Evolutionary conservation across 371 early-diverging fungal genomes (phyloP), one percentile per base, ranked within the genome.

Genomic region (Rhizopus stolonifer): DNA sequence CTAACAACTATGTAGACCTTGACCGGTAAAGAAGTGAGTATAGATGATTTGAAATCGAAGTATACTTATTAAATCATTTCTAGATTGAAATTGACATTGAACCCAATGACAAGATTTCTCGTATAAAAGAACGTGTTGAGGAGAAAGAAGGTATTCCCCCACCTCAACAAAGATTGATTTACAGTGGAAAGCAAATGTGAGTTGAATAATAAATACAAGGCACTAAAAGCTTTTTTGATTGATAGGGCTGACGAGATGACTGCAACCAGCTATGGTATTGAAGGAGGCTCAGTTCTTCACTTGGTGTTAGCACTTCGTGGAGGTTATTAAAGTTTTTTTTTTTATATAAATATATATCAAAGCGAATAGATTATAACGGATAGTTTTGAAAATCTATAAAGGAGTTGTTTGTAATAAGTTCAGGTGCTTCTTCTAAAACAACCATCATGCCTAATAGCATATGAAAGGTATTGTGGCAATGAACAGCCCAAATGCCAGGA

Each of bases 61-160:
- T 4, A 24, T 44, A n/a, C 18, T 21, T 29, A 9, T 38, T 15
- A 17, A 24, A 38, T 25, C 31, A 29, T 7, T 29, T 24, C 17
- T 34, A 96, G 94, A 91, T 96, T 65, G 93, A 93, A 62, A 88
- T 96, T 53, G 94, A 93, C 69, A 89, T 95, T 64, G 95, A 96
- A 65, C 81, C 84, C 22, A 80, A 80, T 61, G 93, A 92, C 69
- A 89, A 91, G 86, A 88, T 95, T 66, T 73, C 87, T 34, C 83
- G 91, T 51, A 90, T 98, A 78, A 96, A 96, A 73, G 92, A 95
- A 55, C 82, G 88, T 57, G 87, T 98, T 34, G 95, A 96, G 62
- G 95, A 94, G 69, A 95, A 95, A 77, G 96, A 96, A 70, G 97
- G 96, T 47, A 98, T 97, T 54, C 97, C 97, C 9, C 97, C 97